These are phyloP conservation scores for Chaetomiaceae sp. DNA, from an alignment of 2,329 filamentous ascomycete genomes.

Conservation along the genomic window DNA sequence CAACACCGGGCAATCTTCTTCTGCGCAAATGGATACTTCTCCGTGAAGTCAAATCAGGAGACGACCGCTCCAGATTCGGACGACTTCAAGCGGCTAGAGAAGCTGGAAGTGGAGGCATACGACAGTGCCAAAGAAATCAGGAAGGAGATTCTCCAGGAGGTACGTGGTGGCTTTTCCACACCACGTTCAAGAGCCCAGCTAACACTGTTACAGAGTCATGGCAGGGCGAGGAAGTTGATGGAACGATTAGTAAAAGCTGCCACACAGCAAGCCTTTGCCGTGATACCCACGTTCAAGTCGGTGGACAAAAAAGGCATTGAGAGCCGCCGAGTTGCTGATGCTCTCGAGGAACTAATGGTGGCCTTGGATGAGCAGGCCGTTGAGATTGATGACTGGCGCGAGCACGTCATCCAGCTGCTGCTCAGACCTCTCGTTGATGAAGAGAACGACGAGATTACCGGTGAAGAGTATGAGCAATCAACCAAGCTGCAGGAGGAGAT, in stretches of 20 bases:
- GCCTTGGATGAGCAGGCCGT: constrained; percentile 68
- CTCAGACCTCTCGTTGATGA: constrained; percentile 75
- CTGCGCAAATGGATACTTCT: constrained; percentile 74
- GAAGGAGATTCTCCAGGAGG: constrained; percentile 67
- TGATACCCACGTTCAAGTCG: constrained; percentile 56
- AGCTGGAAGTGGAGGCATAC: constrained; percentile 67
- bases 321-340: constrained; percentile 59
- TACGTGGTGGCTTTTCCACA: not conserved
- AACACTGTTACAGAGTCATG: constrained; percentile 28
- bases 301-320: constrained; percentile 63
- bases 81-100: constrained; percentile 61
- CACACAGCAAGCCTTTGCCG: constrained; percentile 50
- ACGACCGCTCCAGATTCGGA: constrained; percentile 62
- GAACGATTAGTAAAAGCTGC: constrained; percentile 51
- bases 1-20: constrained; percentile 83
- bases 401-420: constrained; percentile 66
- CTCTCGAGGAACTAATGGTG: constrained; percentile 58
- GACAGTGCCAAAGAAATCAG: constrained; percentile 73
- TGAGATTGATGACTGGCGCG: constrained; percentile 69
- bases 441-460: constrained; percentile 71
- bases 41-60: constrained; percentile 68
- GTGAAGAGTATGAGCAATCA: constrained; percentile 85
- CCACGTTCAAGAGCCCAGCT: not conserved
- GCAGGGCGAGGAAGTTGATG: constrained; percentile 62
- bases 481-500: constrained; percentile 85